Percentiles rank a stretch among this genome's conserved stretches.
Conservation (phyloP, 129 eudicot species). For the Centella asiatica region DNA sequence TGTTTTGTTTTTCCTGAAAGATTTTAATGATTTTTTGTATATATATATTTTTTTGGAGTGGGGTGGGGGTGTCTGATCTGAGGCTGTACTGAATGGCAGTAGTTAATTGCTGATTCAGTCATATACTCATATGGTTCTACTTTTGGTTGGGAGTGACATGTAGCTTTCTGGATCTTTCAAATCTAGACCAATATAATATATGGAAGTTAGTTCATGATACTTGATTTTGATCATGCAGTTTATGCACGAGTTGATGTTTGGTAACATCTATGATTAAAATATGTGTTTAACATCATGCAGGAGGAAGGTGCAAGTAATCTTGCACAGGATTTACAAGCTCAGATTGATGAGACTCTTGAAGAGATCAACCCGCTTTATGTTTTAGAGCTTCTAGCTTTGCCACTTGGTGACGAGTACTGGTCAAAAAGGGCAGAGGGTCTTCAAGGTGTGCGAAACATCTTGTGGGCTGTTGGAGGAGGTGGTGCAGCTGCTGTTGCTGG, state of each 20-base stretch:
- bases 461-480: slow-evolving; percentile 99
- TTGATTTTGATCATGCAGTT: neutral
- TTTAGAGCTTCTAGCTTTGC: slow-evolving; percentile 81
- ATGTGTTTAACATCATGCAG: slow-evolving; percentile 29
- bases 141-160: neutral
- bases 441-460: slow-evolving; percentile 84
- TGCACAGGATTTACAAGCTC: slow-evolving; percentile 91
- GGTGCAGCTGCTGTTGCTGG: slow-evolving; percentile 95
- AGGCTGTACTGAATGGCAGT: neutral
- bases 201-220: neutral
- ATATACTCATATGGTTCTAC: neutral
- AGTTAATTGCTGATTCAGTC: neutral
- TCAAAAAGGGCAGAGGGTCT: slow-evolving; percentile 82
- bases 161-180: neutral
- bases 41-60: neutral
- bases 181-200: slow-evolving; percentile 2
- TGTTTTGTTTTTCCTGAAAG: neutral
- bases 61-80: too few relatives aligned
- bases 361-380: slow-evolving; percentile 88
- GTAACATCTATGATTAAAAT: neutral
- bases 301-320: slow-evolving; percentile 99
- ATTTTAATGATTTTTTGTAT: too few relatives aligned
- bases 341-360: slow-evolving; percentile 92
- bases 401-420: slow-evolving; percentile 58
- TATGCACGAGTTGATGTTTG: neutral